Evolutionary conservation across 1,284 basidiomycete genomes (phyloP).

Genomic region (Ceratobasidium sp.): DNA sequence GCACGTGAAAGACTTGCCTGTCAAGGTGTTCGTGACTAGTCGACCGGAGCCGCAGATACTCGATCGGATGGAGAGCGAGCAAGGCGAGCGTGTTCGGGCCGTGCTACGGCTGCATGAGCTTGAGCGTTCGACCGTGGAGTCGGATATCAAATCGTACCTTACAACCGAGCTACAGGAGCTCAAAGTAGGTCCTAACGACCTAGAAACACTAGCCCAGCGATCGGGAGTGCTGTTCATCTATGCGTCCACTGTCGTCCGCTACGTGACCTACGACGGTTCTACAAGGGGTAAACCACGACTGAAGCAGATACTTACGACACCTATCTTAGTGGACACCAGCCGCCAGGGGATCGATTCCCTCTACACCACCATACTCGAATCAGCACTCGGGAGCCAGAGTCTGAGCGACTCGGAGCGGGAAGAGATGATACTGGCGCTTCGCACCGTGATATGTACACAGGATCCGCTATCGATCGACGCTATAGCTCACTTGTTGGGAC

Average conservation of each 20-base stretch:
- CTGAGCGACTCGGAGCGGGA: background rate
- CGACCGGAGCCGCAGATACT: background rate
- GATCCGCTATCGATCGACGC: constrained; percentile 18
- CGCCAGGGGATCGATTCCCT: background rate
- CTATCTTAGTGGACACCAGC: background rate
- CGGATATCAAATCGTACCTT: constrained; percentile 5
- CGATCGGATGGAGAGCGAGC: background rate
- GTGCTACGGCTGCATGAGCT: background rate
- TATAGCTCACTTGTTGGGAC: background rate
- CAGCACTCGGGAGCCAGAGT: background rate
- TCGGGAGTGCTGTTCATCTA: constrained; percentile 21
- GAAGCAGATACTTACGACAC: background rate
- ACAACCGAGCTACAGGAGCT: background rate
- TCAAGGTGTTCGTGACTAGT: background rate
- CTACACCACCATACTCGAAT: background rate
- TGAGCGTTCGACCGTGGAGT: background rate
- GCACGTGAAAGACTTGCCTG: background rate
- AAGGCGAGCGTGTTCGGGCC: background rate
- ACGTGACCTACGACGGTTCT: background rate
- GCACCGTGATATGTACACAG: constrained; percentile 20
- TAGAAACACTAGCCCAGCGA: background rate
- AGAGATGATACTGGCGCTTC: background rate
- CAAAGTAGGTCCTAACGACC: background rate
- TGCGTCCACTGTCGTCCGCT: constrained; percentile 2
- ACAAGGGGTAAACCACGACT: background rate